Evolutionary conservation across 352 stramenopile species (phyloP).

Genomic region (Globisporangium paddicum): DNA sequence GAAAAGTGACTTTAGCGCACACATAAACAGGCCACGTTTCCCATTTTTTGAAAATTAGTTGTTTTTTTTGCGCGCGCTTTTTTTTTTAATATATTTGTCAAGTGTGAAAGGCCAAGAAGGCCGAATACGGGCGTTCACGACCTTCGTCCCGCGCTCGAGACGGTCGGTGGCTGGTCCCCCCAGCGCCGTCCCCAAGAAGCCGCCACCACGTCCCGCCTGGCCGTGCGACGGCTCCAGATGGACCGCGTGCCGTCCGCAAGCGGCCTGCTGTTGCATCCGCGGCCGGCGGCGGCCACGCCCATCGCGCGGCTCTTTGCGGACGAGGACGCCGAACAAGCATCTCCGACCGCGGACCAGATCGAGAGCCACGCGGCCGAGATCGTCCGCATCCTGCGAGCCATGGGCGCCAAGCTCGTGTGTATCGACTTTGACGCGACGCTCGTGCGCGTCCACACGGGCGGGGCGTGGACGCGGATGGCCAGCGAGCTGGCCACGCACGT

Average conservation of each 20-base stretch:
- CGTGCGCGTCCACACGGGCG: slow-evolving; percentile 69
- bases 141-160: no score
- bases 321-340: neutral
- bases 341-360: neutral
- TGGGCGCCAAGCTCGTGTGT: slow-evolving; percentile 60
- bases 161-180: neutral
- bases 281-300: neutral
- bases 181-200: neutral
- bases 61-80: no score
- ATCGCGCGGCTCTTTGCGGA: slow-evolving; percentile 1
- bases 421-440: slow-evolving; percentile 86
- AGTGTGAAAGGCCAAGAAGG: neutral
- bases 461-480: slow-evolving; percentile 41
- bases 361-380: slow-evolving; percentile 27
- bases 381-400: slow-evolving; percentile 26
- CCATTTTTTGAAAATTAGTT: no score
- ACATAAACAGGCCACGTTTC: no score
- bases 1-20: no score
- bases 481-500: slow-evolving; percentile 41
- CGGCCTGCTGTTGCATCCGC: neutral
- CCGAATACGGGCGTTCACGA: neutral
- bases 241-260: neutral
- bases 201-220: slow-evolving; percentile 13
- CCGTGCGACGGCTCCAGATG: slow-evolving; percentile 13
- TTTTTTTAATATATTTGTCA: no score